Base-by-base conservation (phyloP, 202 grass and related monocot genomes). In the Carex arenaria region DNA sequence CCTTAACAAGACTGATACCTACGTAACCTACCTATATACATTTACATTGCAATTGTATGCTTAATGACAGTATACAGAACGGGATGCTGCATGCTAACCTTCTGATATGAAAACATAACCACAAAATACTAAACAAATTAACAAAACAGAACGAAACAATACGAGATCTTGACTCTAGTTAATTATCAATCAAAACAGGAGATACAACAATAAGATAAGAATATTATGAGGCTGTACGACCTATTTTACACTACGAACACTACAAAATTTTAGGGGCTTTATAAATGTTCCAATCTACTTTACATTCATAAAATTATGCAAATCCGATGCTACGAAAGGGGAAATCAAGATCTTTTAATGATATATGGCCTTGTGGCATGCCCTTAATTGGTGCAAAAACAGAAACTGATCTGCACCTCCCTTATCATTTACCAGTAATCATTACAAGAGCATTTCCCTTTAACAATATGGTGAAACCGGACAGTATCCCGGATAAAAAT, bases 391-490 rank as follows among this genome's bases (percentile, higher is more conserved):
- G 28, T 38, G 49, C 47, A 12, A 30, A 2, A 78, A 56, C 3
- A 47, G 0, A 23, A 38, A 20, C 73, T 31, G 34, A 5, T 74
- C 0, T 22, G 71, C 49, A 59, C 30, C 63, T 38, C 80, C 12
- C 56, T 42, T 7, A 26, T 15, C 56, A 55, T 64, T 94, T 78
- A 97, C 90, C 91, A 97, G 72, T 82, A 94, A 56, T 92, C 91
- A 72, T 90, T 89, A 67, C 94, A 97, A 67, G 94, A 94, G 81
- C 91, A 97, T 80, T 87, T 87, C 2, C 91, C 94, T 52, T 92
- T 79, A 3, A 52, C 83, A 81, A 97, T 90, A 89, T 90, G 90
- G 81, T 97, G 91, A 87, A 94, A 97, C 79, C 85, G 70, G 70
- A 89, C 83, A 0, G 82, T 85, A 57, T 94, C 94, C 18, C 91